These are phyloP conservation scores for Aspergillus conjunctus DNA, from an alignment of 495 filamentous ascomycete genomes.

Conservation along the genomic window DNA sequence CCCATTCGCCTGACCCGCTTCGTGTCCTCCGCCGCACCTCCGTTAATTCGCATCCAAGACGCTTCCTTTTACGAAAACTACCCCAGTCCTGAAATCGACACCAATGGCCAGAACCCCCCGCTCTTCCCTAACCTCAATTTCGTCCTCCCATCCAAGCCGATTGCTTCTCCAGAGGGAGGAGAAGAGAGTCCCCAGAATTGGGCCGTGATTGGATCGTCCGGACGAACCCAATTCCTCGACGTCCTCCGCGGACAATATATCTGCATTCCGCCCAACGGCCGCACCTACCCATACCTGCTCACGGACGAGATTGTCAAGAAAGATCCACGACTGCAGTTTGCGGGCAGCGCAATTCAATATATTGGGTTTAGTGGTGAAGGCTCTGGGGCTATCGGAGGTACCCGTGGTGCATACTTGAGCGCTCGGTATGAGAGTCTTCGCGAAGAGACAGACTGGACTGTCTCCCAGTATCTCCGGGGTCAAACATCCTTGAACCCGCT, in stretches of 20 bases:
- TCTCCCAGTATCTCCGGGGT: conserved; percentile 75
- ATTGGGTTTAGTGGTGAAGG: conserved; percentile 74
- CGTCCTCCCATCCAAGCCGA: conserved; percentile 55
- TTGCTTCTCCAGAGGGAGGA: conserved; percentile 4
- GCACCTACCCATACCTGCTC: conserved; percentile 74
- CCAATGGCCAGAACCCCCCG: conserved; percentile 49
- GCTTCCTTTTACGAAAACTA: conserved; percentile 82
- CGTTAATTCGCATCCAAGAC: conserved; percentile 71
- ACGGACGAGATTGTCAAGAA: conserved; percentile 59
- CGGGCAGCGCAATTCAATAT: conserved; percentile 71
- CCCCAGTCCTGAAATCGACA: conserved; percentile 52
- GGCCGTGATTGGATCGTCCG: conserved; percentile 72
- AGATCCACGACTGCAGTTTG: conserved; percentile 56
- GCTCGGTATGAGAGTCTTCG: conserved; percentile 89
- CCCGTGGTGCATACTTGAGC: conserved; percentile 76
- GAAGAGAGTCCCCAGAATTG: conserved; percentile 55
- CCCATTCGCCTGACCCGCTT: conserved; percentile 5
- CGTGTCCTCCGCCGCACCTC: conserved; percentile 35
- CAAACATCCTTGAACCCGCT: conserved; percentile 74
- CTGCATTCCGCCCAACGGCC: conserved; percentile 68
- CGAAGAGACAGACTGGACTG: conserved; percentile 84
- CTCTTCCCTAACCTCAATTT: conserved; percentile 71
- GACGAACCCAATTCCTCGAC: conserved; percentile 76
- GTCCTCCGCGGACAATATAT: conserved; percentile 73
- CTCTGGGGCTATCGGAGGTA: conserved; percentile 56